These are phyloP conservation scores for Fusarium albosuccineum DNA, from an alignment of 2,329 filamentous ascomycete species.

Conservation along the genomic window DNA sequence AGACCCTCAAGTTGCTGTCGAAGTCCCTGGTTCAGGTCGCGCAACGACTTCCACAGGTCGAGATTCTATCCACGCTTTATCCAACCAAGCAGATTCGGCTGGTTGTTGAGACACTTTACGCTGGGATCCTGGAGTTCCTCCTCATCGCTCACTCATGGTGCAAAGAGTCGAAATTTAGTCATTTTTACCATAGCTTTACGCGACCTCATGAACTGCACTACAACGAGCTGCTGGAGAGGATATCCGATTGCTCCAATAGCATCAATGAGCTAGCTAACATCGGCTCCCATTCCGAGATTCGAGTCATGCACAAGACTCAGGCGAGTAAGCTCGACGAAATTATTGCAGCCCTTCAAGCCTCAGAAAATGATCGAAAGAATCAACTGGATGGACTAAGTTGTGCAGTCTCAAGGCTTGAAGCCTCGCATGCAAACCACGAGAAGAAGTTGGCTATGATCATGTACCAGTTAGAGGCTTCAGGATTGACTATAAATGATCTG, in stretches of 20 bases:
- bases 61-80: background rate
- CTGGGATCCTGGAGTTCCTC: constrained; percentile 16
- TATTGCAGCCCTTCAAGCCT: background rate
- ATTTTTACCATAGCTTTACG: constrained; percentile 19
- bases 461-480: background rate
- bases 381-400: background rate
- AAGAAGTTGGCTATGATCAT: constrained; percentile 10
- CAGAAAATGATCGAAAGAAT: background rate
- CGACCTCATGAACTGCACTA: constrained; percentile 14
- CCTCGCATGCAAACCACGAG: background rate
- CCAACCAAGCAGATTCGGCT: constrained; percentile 1
- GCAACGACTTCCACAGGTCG: background rate
- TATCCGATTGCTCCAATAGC: background rate
- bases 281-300: constrained; percentile 1
- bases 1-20: background rate
- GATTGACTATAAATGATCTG: constrained; percentile 6
- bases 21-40: constrained; percentile 2
- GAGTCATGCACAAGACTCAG: constrained; percentile 1
- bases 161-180: constrained; percentile 16
- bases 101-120: constrained; percentile 10
- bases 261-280: constrained; percentile 12
- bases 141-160: constrained; percentile 17
- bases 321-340: constrained; percentile 2
- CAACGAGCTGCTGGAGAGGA: background rate
- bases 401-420: background rate